These are phyloP conservation scores for Entomortierella chlamydospora DNA, from an alignment of 192 early-diverging fungal genomes.

Conservation along the genomic window DNA sequence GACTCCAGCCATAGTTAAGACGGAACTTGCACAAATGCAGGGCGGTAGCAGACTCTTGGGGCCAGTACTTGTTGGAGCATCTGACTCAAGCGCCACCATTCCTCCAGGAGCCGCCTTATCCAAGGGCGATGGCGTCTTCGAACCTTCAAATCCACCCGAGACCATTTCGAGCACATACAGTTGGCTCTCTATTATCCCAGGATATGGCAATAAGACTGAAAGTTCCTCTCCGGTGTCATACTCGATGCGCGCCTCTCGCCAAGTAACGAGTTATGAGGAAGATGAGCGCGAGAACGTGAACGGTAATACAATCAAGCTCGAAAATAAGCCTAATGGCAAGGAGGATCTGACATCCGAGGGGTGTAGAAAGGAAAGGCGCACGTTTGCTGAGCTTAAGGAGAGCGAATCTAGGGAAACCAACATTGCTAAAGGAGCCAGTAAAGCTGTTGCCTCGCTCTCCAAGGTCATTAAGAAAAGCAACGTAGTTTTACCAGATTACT, in stretches of 20 bases:
- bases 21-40: not conserved
- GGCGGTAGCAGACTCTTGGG: slow-evolving; percentile 7
- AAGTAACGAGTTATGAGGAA: slow-evolving; percentile 14
- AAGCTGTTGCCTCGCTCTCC: slow-evolving; percentile 28
- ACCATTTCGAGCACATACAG: slow-evolving; percentile 28
- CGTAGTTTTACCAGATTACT: slow-evolving; percentile 42
- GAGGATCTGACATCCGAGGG: not conserved
- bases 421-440: slow-evolving; percentile 28
- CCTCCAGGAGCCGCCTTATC: slow-evolving; percentile 1
- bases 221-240: not conserved
- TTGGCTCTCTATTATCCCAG: slow-evolving; percentile 50
- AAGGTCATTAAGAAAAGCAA: slow-evolving; percentile 48
- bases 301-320: slow-evolving; percentile 5
- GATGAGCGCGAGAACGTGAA: slow-evolving; percentile 8
- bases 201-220: slow-evolving; percentile 19
- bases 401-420: not conserved
- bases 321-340: not conserved
- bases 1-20: not conserved
- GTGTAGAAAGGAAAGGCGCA: not conserved
- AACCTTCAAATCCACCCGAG: not conserved
- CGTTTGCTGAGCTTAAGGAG: slow-evolving; percentile 36
- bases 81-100: slow-evolving; percentile 19
- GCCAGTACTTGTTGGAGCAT: slow-evolving; percentile 26
- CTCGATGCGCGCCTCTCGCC: not conserved
- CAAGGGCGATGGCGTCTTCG: not conserved